A percentile compares a stretch with the other conserved stretches of the same genome.
Evolutionary conservation across 2,329 filamentous ascomycete species (phyloP).

Genomic region (Ophiostoma perfectum): DNA sequence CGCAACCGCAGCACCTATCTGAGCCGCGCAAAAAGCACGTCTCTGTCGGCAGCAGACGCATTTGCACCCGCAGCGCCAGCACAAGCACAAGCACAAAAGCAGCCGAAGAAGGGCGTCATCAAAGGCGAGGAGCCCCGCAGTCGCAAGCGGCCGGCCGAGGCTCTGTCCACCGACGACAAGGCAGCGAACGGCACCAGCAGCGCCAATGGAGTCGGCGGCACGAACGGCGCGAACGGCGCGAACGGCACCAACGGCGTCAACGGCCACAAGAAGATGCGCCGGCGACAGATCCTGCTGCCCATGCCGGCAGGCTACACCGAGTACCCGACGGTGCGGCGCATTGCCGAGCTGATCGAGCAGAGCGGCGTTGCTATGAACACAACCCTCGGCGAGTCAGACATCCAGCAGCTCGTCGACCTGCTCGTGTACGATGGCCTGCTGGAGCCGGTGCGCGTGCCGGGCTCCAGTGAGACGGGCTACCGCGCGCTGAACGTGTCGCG

Average conservation of each 20-base stretch:
- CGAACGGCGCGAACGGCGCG: slow-evolving; percentile 9
- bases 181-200: slow-evolving; percentile 15
- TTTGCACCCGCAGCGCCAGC: neutral
- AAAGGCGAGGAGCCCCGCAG: slow-evolving; percentile 31
- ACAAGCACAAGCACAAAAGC: slow-evolving; percentile 7
- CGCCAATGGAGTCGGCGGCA: neutral
- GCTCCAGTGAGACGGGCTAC: slow-evolving; percentile 45
- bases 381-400: slow-evolving; percentile 64
- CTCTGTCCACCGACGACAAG: slow-evolving; percentile 34
- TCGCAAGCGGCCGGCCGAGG: slow-evolving; percentile 49
- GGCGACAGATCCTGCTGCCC: slow-evolving; percentile 42
- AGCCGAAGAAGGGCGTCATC: slow-evolving; percentile 42
- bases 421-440: slow-evolving; percentile 83
- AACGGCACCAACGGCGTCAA: slow-evolving; percentile 18
- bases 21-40: slow-evolving; percentile 32
- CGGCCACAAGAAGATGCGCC: slow-evolving; percentile 25
- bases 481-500: slow-evolving; percentile 47
- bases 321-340: slow-evolving; percentile 75
- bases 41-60: neutral
- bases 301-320: slow-evolving; percentile 62
- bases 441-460: slow-evolving; percentile 51
- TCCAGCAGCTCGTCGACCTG: slow-evolving; percentile 80
- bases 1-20: slow-evolving; percentile 66
- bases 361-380: slow-evolving; percentile 68
- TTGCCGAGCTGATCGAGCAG: slow-evolving; percentile 67